phyloP scores from a whole-genome alignment of 441 rosid genomes.

The Lepidium campestre region DNA sequence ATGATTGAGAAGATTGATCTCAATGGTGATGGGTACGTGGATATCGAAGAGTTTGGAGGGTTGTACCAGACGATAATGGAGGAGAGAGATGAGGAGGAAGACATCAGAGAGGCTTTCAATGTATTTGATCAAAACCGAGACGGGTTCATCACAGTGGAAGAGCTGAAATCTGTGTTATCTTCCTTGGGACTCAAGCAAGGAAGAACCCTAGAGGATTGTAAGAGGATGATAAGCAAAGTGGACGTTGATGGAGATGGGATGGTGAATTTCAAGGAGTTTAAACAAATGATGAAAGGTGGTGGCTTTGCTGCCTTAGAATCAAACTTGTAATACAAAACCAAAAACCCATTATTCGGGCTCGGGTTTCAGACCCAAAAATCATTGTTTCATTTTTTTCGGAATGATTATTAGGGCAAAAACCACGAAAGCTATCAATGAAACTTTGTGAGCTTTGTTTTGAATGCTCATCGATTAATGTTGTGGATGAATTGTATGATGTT shows the following conservation, averaged over 20 bases:
- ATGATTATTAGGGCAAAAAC: slow-evolving; percentile 21
- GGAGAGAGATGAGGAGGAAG: slow-evolving; percentile 86
- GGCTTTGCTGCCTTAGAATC: slow-evolving; percentile 80
- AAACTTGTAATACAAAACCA: not conserved
- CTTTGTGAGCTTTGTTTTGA: slow-evolving; percentile 16
- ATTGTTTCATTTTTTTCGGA: slow-evolving; percentile 15
- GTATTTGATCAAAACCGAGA: slow-evolving; percentile 89
- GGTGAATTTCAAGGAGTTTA: slow-evolving; percentile 78
- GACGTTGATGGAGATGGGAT: slow-evolving; percentile 89
- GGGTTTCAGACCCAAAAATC: slow-evolving; percentile 18
- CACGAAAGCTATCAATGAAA: slow-evolving; percentile 10
- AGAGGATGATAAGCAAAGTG: slow-evolving; percentile 72
- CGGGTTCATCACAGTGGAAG: slow-evolving; percentile 81
- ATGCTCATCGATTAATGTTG: slow-evolving; percentile 14
- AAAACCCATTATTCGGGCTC: not conserved
- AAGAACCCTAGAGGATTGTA: slow-evolving; percentile 72
- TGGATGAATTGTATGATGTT: too few relatives aligned
- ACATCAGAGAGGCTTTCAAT: slow-evolving; percentile 77
- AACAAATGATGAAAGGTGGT: slow-evolving; percentile 96
- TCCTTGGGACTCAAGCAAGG: slow-evolving; percentile 84
- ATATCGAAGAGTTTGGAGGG: slow-evolving; percentile 72
- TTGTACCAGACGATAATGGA: slow-evolving; percentile 77
- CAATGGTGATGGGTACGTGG: slow-evolving; percentile 79
- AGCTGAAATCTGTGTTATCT: slow-evolving; percentile 64
- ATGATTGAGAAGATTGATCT: slow-evolving; percentile 87